Base-by-base conservation (phyloP, 495 filamentous ascomycete genomes). In the Clavariopsis aquatica region DNA sequence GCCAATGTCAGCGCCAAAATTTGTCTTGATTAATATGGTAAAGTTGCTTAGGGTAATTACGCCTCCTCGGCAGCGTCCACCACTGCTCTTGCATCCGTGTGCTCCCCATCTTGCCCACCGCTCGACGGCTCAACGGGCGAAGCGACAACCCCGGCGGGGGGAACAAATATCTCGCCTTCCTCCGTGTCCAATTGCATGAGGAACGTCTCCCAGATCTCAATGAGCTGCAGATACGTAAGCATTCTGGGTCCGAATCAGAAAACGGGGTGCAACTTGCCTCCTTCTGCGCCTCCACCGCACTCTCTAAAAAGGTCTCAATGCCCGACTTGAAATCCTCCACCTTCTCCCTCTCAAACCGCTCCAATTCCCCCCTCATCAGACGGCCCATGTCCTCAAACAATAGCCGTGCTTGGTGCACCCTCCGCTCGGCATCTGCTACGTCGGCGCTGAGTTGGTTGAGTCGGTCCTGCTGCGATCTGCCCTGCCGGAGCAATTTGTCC, bases 311-410 rank as follows among this genome's bases (percentile, higher is more conserved):
- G 0, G 94, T 98, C 79, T 98, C 94, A 1, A 98, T 93, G 0
- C 91, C 95, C 63, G 89, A 93, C 80, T 98, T 98, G 78, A 98
- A 98, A 75, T 98, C 94, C 74, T 98, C 94, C 8, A 98, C 94
- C 80, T 98, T 98, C 79, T 98, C 94, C 69, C 85, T 85, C 79
- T 98, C 94, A 70, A 98, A 98, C 27, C 92, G 81, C 65, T 98
- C 94, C 62, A 98, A 80, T 76, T 98, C 94, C 28, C 80, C 79
- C 41, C 91, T 83, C 92, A 98, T 93, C 73, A 96, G 78, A 26
- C 91, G 83, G 13, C 94, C 94, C 94, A 98, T 97, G 73, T 98
- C 95, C 64, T 98, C 94, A 74, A 98, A 98, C 57, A 96, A 75
- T 60, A 98, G 73, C 52, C 92, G 81, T 1, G 91, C 87, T 71